Conservation (phyloP, 2,329 filamentous ascomycete genomes). For the Aspergillus sp. region DNA sequence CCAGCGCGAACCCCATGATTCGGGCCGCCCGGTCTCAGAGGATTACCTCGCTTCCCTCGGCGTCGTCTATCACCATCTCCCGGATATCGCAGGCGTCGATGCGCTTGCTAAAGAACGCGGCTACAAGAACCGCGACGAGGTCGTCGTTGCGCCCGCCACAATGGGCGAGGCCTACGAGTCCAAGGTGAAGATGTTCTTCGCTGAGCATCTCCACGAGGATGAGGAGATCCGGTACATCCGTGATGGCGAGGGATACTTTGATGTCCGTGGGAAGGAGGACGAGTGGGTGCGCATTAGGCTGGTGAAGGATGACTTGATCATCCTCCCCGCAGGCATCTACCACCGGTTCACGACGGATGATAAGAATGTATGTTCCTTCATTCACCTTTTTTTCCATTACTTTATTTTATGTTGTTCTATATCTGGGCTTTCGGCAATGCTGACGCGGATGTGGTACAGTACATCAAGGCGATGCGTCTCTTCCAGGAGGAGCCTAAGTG, state of each 20-base stretch:
- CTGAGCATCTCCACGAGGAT: constrained; percentile 95
- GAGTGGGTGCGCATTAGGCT: constrained; percentile 85
- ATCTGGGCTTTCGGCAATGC: not conserved
- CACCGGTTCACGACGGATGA: constrained; percentile 95
- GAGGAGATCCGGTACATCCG: constrained; percentile 97
- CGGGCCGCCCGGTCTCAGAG: constrained; percentile 65
- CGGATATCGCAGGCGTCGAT: constrained; percentile 67
- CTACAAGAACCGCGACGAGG: constrained; percentile 94
- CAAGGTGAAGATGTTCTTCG: constrained; percentile 91
- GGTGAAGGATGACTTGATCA: constrained; percentile 85
- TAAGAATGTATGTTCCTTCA: constrained; percentile 68
- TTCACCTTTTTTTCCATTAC: not conserved
- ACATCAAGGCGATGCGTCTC: constrained; percentile 90
- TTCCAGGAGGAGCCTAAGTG: constrained; percentile 99
- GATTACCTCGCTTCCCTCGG: constrained; percentile 71
- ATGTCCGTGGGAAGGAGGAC: constrained; percentile 79
- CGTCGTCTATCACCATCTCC: constrained; percentile 73
- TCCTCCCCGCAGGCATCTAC: constrained; percentile 92
- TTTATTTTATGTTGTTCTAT: constrained; percentile 1
- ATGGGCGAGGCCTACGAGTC: constrained; percentile 88
- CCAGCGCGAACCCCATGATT: constrained; percentile 88
- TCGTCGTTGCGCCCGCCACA: constrained; percentile 79
- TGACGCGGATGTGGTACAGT: constrained; percentile 54
- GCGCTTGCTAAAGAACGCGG: constrained; percentile 69
- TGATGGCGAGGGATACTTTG: constrained; percentile 87